Percentiles rank a stretch among this genome's conserved stretches.
Evolutionary conservation across 2,329 filamentous ascomycete species (phyloP).

Genomic region (Apiospora arundinis): DNA sequence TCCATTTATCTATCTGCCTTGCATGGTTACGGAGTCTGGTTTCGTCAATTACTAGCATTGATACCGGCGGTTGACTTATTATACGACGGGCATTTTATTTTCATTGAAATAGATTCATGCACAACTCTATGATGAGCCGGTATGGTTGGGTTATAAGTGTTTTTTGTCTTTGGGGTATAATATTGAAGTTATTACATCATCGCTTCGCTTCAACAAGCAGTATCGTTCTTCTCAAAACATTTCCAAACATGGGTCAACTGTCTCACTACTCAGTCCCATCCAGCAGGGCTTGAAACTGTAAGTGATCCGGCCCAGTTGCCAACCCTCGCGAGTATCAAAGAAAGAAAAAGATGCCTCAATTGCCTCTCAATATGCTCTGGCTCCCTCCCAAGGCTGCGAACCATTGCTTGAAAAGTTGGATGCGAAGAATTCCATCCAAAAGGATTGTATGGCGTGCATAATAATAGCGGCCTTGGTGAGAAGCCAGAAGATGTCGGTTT

Average conservation of each 20-base stretch:
- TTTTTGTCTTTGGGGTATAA: constrained; percentile 14
- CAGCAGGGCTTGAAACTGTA: constrained; percentile 6
- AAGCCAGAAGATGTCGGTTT: background rate
- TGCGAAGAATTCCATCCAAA: too few relatives aligned
- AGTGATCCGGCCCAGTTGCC: background rate
- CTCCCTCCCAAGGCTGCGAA: background rate
- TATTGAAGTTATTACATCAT: background rate
- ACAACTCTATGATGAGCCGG: background rate
- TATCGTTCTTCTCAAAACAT: background rate
- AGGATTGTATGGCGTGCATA: background rate
- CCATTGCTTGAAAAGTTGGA: background rate
- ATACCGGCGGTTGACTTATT: background rate
- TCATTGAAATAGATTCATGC: background rate
- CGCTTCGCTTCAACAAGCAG: background rate
- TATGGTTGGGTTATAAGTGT: background rate
- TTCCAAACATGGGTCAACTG: background rate
- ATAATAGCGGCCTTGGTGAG: background rate
- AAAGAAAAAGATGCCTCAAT: background rate
- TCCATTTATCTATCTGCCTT: background rate
- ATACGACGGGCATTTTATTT: background rate
- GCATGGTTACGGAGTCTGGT: constrained; percentile 17
- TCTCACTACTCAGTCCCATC: background rate
- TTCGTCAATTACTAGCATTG: background rate
- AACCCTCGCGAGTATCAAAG: background rate
- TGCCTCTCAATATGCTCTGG: background rate